A percentile compares a stretch with the other conserved stretches of the same genome.
phyloP scores from a whole-genome alignment of 371 early-diverging fungal genomes.

The Paraphysoderma sedebokerense region DNA sequence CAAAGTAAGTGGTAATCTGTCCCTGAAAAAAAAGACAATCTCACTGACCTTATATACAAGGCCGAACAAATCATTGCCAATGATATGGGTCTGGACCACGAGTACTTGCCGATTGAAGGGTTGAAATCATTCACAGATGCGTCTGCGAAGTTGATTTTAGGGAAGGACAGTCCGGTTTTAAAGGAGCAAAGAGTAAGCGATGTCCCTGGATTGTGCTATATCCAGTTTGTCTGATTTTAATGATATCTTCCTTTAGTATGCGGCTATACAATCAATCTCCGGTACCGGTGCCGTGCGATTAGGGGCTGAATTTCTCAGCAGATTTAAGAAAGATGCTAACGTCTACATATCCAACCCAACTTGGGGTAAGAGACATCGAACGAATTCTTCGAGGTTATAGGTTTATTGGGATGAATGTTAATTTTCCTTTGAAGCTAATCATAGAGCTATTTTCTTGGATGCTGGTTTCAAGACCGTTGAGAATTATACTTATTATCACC shows the following conservation, averaged over 20 bases:
- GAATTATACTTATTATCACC: conserved; percentile 80
- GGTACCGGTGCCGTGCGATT: conserved; percentile 86
- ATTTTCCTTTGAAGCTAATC: conserved; percentile 50
- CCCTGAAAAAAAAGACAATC: not conserved
- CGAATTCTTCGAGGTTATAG: not conserved
- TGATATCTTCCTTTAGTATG: no score
- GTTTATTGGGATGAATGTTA: not conserved
- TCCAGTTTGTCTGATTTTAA: no score
- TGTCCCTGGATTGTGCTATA: no score
- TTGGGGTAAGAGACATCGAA: conserved; percentile 48
- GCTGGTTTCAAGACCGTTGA: conserved; percentile 58
- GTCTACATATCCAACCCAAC: conserved; percentile 87
- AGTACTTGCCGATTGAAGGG: conserved; percentile 83
- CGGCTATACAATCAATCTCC: conserved; percentile 78
- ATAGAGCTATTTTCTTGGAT: conserved; percentile 64
- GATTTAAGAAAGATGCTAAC: conserved; percentile 45
- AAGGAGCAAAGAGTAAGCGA: conserved; percentile 39
- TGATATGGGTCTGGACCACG: conserved; percentile 65
- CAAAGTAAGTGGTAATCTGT: conserved; percentile 33
- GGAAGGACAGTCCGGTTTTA: conserved; percentile 57
- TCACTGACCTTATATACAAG: conserved; percentile 17
- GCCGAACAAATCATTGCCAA: conserved; percentile 58
- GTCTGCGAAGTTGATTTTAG: conserved; percentile 64
- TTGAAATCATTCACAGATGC: conserved; percentile 52
- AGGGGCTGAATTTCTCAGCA: conserved; percentile 62